These are phyloP conservation scores for Dioszegia aurantiaca DNA, from an alignment of 768 basidiomycete species.

Conservation along the genomic window DNA sequence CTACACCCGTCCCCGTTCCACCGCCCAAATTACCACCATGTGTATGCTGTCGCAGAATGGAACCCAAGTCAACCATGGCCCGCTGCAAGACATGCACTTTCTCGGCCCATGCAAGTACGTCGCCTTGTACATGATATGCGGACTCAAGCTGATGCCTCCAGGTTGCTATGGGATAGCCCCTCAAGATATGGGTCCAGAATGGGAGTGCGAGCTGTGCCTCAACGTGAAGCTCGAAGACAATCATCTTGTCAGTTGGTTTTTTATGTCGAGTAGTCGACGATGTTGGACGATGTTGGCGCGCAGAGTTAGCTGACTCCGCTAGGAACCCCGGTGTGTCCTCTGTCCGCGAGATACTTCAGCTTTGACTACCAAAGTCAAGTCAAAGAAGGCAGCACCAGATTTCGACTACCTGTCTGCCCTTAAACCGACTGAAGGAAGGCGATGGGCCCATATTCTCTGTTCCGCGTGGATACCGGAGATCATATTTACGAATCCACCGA, in stretches of 20 bases:
- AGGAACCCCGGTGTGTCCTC: constrained; percentile 81
- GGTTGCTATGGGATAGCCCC: constrained; percentile 68
- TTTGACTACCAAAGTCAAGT: constrained; percentile 21
- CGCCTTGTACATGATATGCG: neutral
- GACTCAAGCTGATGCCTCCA: constrained; percentile 35
- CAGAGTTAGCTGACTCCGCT: constrained; percentile 8
- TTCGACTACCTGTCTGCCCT: constrained; percentile 62
- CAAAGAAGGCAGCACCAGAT: constrained; percentile 31
- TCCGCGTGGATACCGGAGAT: constrained; percentile 82
- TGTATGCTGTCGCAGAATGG: constrained; percentile 69
- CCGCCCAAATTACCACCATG: constrained; percentile 58
- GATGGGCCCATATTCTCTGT: constrained; percentile 89
- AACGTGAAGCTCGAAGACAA: constrained; percentile 79
- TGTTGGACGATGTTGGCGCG: too few species aligned
- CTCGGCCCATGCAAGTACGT: constrained; percentile 72
- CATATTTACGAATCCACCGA: constrained; percentile 70
- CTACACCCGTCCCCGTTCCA: constrained; percentile 58
- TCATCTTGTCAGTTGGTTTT: constrained; percentile 62
- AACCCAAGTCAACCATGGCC: constrained; percentile 72
- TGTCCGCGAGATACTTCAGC: constrained; percentile 65
- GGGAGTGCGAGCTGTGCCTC: constrained; percentile 83
- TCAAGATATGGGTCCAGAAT: constrained; percentile 61
- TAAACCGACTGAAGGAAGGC: constrained; percentile 91
- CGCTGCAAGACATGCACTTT: constrained; percentile 78
- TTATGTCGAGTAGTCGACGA: too few species aligned